Conservation (phyloP, 1,284 basidiomycete genomes). For the Boletus mariae region DNA sequence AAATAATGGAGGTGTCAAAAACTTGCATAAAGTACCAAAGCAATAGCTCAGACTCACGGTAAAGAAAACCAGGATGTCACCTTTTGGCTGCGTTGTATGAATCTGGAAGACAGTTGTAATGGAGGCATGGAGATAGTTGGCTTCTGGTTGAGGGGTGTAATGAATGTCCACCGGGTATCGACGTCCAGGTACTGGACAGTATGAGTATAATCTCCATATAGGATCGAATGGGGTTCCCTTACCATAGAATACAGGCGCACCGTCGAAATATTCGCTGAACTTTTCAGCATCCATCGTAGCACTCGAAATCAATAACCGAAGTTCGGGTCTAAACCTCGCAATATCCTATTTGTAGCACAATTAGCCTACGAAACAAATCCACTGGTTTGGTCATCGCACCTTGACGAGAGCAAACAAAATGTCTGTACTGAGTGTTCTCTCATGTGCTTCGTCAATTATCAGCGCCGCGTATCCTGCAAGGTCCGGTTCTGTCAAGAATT, state of each 20-base stretch:
- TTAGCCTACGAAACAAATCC: slow-evolving; percentile 12
- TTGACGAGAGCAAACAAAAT: slow-evolving; percentile 96
- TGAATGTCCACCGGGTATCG: slow-evolving; percentile 98
- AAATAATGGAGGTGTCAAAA: background rate
- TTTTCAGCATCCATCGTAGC: slow-evolving; percentile 97
- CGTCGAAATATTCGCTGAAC: slow-evolving; percentile 94
- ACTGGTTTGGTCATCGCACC: slow-evolving; percentile 51
- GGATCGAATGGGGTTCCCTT: slow-evolving; percentile 22
- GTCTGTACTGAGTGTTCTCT: slow-evolving; percentile 93
- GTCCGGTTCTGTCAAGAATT: slow-evolving; percentile 95
- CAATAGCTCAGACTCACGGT: slow-evolving; percentile 55
- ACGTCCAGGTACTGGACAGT: slow-evolving; percentile 81
- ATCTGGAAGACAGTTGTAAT: slow-evolving; percentile 99
- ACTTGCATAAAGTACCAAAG: background rate
- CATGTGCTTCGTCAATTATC: slow-evolving; percentile 97
- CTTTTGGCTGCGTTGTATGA: slow-evolving; percentile 96
- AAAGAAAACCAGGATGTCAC: slow-evolving; percentile 97
- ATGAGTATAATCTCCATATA: slow-evolving; percentile 2
- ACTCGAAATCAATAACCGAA: slow-evolving; percentile 88
- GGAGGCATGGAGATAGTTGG: slow-evolving; percentile 97
- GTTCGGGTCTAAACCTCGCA: slow-evolving; percentile 91
- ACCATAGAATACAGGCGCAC: slow-evolving; percentile 92
- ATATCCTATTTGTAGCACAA: slow-evolving; percentile 66
- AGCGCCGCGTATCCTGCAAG: slow-evolving; percentile 88
- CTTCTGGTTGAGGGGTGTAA: slow-evolving; percentile 96